Conservation (phyloP, 2,329 filamentous ascomycete species). For the Calonectria pauciramosa region DNA sequence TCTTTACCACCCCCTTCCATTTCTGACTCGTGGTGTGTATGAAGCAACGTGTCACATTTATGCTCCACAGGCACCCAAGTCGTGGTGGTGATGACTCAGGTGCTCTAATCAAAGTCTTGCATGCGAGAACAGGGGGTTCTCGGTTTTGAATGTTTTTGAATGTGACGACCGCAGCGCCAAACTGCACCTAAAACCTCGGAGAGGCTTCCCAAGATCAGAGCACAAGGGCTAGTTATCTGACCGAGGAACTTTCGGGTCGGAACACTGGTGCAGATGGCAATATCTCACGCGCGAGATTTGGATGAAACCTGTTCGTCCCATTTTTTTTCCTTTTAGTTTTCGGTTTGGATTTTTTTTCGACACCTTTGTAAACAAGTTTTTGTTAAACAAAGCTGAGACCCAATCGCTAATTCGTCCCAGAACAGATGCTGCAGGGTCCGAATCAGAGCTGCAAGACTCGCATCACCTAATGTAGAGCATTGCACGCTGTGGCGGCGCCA, state of each 20-base stretch:
- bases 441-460: slow-evolving; percentile 1
- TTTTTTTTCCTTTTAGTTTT: not conserved
- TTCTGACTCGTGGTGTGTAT: not conserved
- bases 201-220: not conserved
- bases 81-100: not conserved
- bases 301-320: not conserved
- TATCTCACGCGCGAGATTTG: not conserved
- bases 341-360: not conserved
- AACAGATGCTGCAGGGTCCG: slow-evolving; percentile 10
- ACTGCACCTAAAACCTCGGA: not conserved
- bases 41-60: not conserved
- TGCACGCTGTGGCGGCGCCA: not conserved
- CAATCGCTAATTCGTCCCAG: not conserved
- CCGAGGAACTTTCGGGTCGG: not conserved
- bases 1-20: not conserved
- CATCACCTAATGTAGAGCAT: not conserved
- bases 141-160: not conserved
- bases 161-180: not conserved
- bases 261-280: not conserved
- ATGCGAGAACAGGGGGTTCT: not conserved
- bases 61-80: not conserved
- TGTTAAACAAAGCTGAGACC: not conserved
- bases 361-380: not conserved
- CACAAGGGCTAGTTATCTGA: not conserved
- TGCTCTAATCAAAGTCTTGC: not conserved